Evolutionary conservation across 768 basidiomycete genomes (phyloP).

Genomic region (Suillus decipiens): DNA sequence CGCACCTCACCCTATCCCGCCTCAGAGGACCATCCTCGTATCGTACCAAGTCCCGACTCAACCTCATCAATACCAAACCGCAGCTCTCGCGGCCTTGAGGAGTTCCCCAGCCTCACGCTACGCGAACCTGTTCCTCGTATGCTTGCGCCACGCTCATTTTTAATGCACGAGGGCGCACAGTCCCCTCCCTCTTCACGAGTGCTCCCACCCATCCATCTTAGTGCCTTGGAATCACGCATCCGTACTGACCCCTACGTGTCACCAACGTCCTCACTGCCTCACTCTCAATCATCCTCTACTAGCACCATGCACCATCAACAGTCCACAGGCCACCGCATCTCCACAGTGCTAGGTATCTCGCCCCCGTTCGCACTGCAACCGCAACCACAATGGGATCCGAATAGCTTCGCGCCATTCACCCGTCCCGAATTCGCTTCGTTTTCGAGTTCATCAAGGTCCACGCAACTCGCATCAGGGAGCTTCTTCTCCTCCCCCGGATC

Average conservation of each 20-base stretch:
- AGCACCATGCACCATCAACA: constrained; percentile 22
- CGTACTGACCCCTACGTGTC: constrained; percentile 22
- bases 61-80: constrained; percentile 8
- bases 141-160: constrained; percentile 15
- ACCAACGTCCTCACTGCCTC: constrained; percentile 35
- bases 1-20: constrained; percentile 18
- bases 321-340: constrained; percentile 19
- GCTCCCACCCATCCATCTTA: constrained; percentile 29
- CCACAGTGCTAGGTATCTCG: constrained; percentile 30
- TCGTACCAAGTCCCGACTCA: constrained; percentile 14
- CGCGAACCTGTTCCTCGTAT: constrained; percentile 17
- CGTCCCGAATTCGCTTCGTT: constrained; percentile 38
- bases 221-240: constrained; percentile 19
- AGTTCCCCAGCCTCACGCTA: constrained; percentile 14
- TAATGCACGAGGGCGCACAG: constrained; percentile 15
- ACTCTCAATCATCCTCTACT: constrained; percentile 16
- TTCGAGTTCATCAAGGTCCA: constrained; percentile 38
- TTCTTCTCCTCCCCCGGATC: constrained; percentile 22
- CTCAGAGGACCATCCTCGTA: constrained; percentile 20
- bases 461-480: constrained; percentile 31
- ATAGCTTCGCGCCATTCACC: constrained; percentile 39
- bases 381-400: constrained; percentile 62
- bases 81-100: constrained; percentile 14
- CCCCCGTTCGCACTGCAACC: constrained; percentile 72
- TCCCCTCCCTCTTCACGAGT: constrained; percentile 30